phyloP scores from a whole-genome alignment of 495 filamentous ascomycete species.

The Talaromyces proteolyticus region DNA sequence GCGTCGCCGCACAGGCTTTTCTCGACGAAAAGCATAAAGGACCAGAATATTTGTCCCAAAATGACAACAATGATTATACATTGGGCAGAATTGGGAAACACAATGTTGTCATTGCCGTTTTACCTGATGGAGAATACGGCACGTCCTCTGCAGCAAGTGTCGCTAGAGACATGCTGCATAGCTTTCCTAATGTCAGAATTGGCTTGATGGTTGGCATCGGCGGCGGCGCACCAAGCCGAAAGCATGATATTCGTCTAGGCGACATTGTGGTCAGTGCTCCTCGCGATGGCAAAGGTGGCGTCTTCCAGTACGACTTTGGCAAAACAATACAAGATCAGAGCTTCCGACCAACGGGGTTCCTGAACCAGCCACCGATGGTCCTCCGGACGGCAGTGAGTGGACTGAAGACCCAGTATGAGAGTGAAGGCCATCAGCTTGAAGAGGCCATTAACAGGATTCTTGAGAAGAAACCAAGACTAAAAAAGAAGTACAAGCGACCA shows the following conservation, averaged over 20 bases:
- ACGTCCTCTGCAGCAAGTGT: conserved; percentile 28
- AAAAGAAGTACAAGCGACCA: conserved; percentile 21
- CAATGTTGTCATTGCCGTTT: conserved; percentile 34
- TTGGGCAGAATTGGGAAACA: conserved; percentile 36
- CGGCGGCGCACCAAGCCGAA: conserved; percentile 14
- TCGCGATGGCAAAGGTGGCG: conserved; percentile 15
- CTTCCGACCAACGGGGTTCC: conserved; percentile 19
- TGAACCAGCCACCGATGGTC: conserved; percentile 26
- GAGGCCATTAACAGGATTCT: conserved; percentile 14
- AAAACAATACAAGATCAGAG: conserved; percentile 12
- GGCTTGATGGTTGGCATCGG: conserved; percentile 20
- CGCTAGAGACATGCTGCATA: conserved; percentile 30
- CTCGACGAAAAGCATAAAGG: conserved; percentile 39
- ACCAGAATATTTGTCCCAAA: conserved; percentile 13
- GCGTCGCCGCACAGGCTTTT: conserved; percentile 33
- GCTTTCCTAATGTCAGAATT: conserved; percentile 32
- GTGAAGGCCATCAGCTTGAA: conserved; percentile 15
- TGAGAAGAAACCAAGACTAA: conserved; percentile 12
- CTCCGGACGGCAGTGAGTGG: conserved; percentile 14
- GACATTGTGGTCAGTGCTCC: conserved; percentile 34
- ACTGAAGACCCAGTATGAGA: conserved; percentile 9
- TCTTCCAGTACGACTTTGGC: conserved; percentile 35
- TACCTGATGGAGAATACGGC: conserved; percentile 35
- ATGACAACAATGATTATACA: conserved; percentile 31
- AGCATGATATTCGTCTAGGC: conserved; percentile 24